Base-by-base conservation (phyloP, 495 filamentous ascomycete genomes). In the Penicillium cosmopolitanum region DNA sequence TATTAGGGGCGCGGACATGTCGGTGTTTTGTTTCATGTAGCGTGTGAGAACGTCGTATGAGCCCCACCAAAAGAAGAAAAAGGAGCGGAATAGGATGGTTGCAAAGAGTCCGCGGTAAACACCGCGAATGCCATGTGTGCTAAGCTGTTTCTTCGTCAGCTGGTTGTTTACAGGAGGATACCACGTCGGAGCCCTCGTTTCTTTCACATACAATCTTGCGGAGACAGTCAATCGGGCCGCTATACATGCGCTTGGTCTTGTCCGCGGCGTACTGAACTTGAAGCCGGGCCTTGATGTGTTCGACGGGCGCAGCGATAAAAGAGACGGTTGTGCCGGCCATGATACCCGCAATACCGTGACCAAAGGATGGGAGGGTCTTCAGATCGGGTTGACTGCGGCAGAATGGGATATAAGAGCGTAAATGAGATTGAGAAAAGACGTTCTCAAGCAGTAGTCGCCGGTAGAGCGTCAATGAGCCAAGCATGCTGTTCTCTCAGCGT, bases 1-100 rank as follows among this genome's bases (percentile, higher is more conserved):
- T 62, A 97, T 81, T 2, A 85, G 85, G 7, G 93, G 91, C 1
- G 86, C 84, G 18, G 89, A 90, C 56, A 96, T 76, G n/a, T 50
- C 75, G 15, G 92, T 96, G 50, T 84, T 77, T 21, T 84, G 72
- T 40, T 81, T 73, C 67, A 98, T 77, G 57, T 82, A 69, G 18
- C 85, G 78, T 15, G 90, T 90, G 56, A 97, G 80, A 18, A 96
- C 53, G 61, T 96, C 93, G 75, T 98, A 98, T 36, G 85, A 87
- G 11, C 88, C 89, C 95, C 95, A 98, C 94, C 92, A 96, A 78
- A 89, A 95, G 82, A 96, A 96, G 81, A 98, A 98, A 74, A 92
- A 96, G 5, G 87, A 85, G 21, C 95, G 84, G 77, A 97, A 97
- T 51, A 98, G 65, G 33, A 97, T 78, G 0, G 95, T 98, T 1